Percentiles rank a stretch among this genome's conserved stretches.
phyloP scores from a whole-genome alignment of 352 stramenopile species.

The Globisporangium acanthophoron region DNA sequence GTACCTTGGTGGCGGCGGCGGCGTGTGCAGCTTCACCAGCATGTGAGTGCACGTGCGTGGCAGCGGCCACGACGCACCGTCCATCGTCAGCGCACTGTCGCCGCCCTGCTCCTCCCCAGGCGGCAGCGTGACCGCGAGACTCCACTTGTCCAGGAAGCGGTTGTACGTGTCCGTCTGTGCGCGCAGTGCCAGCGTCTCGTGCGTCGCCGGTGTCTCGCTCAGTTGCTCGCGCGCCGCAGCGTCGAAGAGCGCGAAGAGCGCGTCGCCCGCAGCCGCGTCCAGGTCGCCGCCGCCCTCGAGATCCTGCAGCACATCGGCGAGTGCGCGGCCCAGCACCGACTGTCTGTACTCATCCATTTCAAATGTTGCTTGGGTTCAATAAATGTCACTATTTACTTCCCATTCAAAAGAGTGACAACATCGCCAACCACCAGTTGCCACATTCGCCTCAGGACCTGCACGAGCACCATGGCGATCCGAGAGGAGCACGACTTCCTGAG shows the following conservation, averaged over 20 bases:
- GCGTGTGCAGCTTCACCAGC: constrained; percentile 47
- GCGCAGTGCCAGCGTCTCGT: constrained; percentile 36
- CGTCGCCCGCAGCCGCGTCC: constrained; percentile 28
- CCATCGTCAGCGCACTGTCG: constrained; percentile 21
- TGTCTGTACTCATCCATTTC: constrained; percentile 61
- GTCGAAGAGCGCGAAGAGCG: constrained; percentile 54
- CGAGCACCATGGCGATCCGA: constrained; percentile 33
- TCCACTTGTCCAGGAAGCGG: constrained; percentile 65
- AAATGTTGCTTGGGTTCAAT: too few relatives aligned
- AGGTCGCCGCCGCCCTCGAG: constrained; percentile 27
- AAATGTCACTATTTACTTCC: background rate
- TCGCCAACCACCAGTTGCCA: background rate
- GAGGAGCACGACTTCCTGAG: constrained; percentile 75
- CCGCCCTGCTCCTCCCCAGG: background rate
- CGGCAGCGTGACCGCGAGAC: constrained; percentile 25
- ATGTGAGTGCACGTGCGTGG: constrained; percentile 11
- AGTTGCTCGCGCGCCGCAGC: constrained; percentile 33
- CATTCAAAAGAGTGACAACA: background rate
- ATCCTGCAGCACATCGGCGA: constrained; percentile 56
- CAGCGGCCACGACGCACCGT: constrained; percentile 19
- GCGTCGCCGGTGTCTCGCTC: constrained; percentile 19
- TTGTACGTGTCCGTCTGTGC: constrained; percentile 53
- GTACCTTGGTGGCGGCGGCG: background rate
- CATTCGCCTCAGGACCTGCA: background rate
- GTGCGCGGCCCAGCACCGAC: constrained; percentile 48